Base-by-base conservation (phyloP, 2,329 filamentous ascomycete species). In the Fusarium redolens region DNA sequence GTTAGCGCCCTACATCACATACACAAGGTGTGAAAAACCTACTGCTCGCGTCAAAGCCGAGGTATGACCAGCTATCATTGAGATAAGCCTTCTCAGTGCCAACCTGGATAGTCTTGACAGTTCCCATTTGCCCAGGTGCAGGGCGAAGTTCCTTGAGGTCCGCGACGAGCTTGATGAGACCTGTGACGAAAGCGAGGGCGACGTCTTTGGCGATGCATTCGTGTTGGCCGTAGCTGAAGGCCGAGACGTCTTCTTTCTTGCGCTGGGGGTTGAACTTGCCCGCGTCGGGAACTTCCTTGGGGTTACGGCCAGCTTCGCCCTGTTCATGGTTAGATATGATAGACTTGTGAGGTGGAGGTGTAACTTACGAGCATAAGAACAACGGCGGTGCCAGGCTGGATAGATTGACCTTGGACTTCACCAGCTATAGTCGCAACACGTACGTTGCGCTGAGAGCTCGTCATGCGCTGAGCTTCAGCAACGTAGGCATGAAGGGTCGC, bases 31-130 rank as follows among this genome's bases (percentile, higher is more conserved):
- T 13, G 3, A 3, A 12, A 48, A 30, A 81, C 83, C 82, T 82
- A 86, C 85, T 86, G 67, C 81, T 85, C 4, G 83, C 81, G 67
- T 86, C 83, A 18, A 82, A 82, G 37, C 78, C 78, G 20, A 86
- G 80, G 51, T 83, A 83, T 2, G 84, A 85, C 83, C 85, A 86
- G 71, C 82, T 85, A 50, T 86, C 85, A 62, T 86, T 85, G 25
- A 86, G 80, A 61, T 85, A 86, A 13, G 79, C 80, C 71, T 82
- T 83, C 69, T 85, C 81, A 1, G 77, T 72, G 14, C 79, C 82
- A 20, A 85, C 77, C 1, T 71, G 74, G 72, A 87, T 83, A 2
- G 81, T 84, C 81, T 86, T 86, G 67, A 86, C 81, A 51, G 77
- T 61, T 3, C 85, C 85, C 82, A 86, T 86, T 52, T 79, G 78